Evolutionary conservation across 371 early-diverging fungal genomes (phyloP), one percentile per base, ranked within the genome.

Genomic region (Dichotomocladium elegans): DNA sequence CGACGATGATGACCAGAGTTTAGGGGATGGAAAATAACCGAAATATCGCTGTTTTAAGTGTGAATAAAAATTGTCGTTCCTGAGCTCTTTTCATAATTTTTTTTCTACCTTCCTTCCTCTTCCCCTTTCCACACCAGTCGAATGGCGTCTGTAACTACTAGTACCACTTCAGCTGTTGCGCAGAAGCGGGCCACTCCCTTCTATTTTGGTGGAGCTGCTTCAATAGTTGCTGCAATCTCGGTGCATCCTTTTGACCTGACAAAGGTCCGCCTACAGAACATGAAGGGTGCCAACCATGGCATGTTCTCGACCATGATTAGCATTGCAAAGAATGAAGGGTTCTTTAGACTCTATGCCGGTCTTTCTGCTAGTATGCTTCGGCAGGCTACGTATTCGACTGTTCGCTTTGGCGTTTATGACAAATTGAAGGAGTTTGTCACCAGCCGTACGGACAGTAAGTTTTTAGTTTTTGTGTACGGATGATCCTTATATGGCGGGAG

Each of bases 241-340:
- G 84, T 86, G 0, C 87, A 88, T 46, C 88, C 89, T 5, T 72
- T 88, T 24, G 89, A 89, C 57, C 68, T 86, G 19, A 71, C 86
- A 33, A 87, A 88, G 56, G 84, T 87, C 25, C 77, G 89, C 2
- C 51, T 88, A 46, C 89, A 89, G 56, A 88, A 81, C 26, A 42
- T 53, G 22, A 59, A 63, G 34, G 67, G 59, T 33, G 66, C 53
- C 34, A 57, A 57, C 8, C 22, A 42, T 6, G 63, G 67, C 19
- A 63, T 79, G 62, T 67, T 82, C 7, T 42, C 68, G 4, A 77
- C 72, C 29, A 52, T 68, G 49, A 50, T 74, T 8, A 61, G 61
- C 21, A 59, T 78, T 17, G 60, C 66, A 0, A 42, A 27, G 4
- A 57, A 59, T 6, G 80, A 74, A 57, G 77, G 76, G 0, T 44